Evolutionary conservation across 1,284 basidiomycete species (phyloP), one percentile per base, ranked within the genome.

Genomic region (Ceratobasidium sp.): DNA sequence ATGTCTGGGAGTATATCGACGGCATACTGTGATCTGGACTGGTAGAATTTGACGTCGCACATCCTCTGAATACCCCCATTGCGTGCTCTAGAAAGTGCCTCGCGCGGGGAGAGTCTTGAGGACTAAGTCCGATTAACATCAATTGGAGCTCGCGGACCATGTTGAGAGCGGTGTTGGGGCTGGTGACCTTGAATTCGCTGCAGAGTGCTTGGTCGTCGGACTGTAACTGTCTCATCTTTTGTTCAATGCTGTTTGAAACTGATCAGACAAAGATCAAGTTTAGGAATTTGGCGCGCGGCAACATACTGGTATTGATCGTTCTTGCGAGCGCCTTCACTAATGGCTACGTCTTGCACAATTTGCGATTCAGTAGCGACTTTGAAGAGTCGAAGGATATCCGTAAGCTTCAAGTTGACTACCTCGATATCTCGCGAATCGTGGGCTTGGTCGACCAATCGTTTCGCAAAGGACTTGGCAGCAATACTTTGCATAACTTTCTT

Each of bases 261-360:
- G 28, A 57, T n/a, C 17, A 44, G 33, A 52, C 57, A 15, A 57
- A 33, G n/a, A 42, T n/a, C 33, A 26, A 28, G 68, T 13, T 17
- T 20, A 33, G 28, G 20, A 28, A 1, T 40, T 12, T 5, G 17
- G 17, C 44, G 52, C 12, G 48, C 2, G 46, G 26, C 38, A 15
- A 54, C 71, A 10, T 38, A 74, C 71, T 74, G 71, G 20, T 74
- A 74, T 54, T 74, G 71, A 33, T 74, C 71, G 23, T 74, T 74
- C 38, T 61, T 74, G 23, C 71, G 57, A 38, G 71, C 71, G 17
- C 71, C 71, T 52, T 74, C 71, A 46, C 71, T 74, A 20, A 74
- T 74, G 5, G 71, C 57, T 28, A 74, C 9, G 46, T 74, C 71
- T 20, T 74, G 71, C 26, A 62, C 71, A n/a, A 74, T 74, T 23